A percentile compares a stretch with the other conserved stretches of the same genome.
Evolutionary conservation across 768 basidiomycete genomes (phyloP).

Genomic region (Xerocomus spinulosus): DNA sequence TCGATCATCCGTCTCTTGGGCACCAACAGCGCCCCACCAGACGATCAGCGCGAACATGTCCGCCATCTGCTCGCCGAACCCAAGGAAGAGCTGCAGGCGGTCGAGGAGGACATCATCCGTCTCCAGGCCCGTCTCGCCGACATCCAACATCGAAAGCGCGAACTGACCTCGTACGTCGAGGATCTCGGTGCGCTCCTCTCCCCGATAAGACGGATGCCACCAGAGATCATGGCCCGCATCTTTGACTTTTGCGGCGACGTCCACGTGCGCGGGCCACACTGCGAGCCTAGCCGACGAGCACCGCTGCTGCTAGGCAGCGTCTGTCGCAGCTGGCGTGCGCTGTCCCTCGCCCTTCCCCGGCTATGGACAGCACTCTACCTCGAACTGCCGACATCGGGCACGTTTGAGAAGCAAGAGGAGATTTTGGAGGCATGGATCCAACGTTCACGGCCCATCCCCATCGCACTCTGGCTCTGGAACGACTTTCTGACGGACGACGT

Average conservation of each 20-base stretch:
- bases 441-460: slow-evolving; percentile 22
- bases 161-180: slow-evolving; percentile 28
- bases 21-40: slow-evolving; percentile 25
- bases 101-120: slow-evolving; percentile 24
- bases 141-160: slow-evolving; percentile 25
- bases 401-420: slow-evolving; percentile 20
- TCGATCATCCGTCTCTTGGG: slow-evolving; percentile 29
- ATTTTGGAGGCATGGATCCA: slow-evolving; percentile 26
- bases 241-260: slow-evolving; percentile 31
- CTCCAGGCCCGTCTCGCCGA: slow-evolving; percentile 29
- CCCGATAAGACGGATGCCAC: slow-evolving; percentile 31
- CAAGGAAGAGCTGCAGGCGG: slow-evolving; percentile 23
- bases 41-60: slow-evolving; percentile 28
- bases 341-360: slow-evolving; percentile 27
- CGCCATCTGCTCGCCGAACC: slow-evolving; percentile 22
- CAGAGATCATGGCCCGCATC: slow-evolving; percentile 31
- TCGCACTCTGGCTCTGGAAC: slow-evolving; percentile 30
- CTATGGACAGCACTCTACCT: slow-evolving; percentile 32
- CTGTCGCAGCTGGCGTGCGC: slow-evolving; percentile 26
- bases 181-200: slow-evolving; percentile 32
- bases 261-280: slow-evolving; percentile 24
- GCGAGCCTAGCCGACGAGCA: slow-evolving; percentile 28
- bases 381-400: slow-evolving; percentile 25
- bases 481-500: slow-evolving; percentile 32
- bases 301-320: slow-evolving; percentile 28